A percentile compares a stretch with the other conserved stretches of the same genome.
Evolutionary conservation across 176 grass and related monocot species (phyloP).

Genomic region (Pharus latifolius): DNA sequence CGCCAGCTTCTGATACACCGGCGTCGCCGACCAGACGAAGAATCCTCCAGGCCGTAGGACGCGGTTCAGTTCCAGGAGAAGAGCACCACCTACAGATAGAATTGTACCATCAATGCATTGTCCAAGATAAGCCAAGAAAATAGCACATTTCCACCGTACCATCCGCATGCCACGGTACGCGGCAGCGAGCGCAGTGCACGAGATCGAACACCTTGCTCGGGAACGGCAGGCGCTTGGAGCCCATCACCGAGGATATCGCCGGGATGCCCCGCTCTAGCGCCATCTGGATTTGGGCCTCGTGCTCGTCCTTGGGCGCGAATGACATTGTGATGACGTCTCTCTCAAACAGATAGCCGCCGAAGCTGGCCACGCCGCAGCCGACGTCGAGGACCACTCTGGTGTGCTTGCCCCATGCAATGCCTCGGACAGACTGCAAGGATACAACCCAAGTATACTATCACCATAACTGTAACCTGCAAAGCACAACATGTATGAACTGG

Average conservation of each 20-base stretch:
- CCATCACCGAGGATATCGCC: slow-evolving; percentile 95
- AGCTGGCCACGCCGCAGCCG: slow-evolving; percentile 93
- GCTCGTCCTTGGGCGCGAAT: slow-evolving; percentile 95
- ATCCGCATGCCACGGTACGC: slow-evolving; percentile 86
- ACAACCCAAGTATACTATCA: neutral
- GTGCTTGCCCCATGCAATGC: slow-evolving; percentile 71
- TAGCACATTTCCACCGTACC: slow-evolving; percentile 5
- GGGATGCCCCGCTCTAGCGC: slow-evolving; percentile 89
- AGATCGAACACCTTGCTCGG: slow-evolving; percentile 74
- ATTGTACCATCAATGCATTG: neutral
- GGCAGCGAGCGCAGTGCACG: slow-evolving; percentile 90
- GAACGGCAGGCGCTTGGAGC: slow-evolving; percentile 76
- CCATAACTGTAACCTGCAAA: neutral
- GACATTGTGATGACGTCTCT: slow-evolving; percentile 71
- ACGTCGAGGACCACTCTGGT: slow-evolving; percentile 80
- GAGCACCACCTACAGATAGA: slow-evolving; percentile 39
- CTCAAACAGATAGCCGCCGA: slow-evolving; percentile 91
- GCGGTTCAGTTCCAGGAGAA: slow-evolving; percentile 85
- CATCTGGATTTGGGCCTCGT: slow-evolving; percentile 91
- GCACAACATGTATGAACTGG: no score
- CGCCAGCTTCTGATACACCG: slow-evolving; percentile 88
- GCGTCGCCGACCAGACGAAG: slow-evolving; percentile 96
- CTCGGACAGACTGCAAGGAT: slow-evolving; percentile 44
- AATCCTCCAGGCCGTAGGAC: slow-evolving; percentile 79
- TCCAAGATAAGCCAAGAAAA: neutral